Evolutionary conservation across 257 asterid species (phyloP), one percentile per base, ranked within the genome.

Genomic region (Ballota nigra): DNA sequence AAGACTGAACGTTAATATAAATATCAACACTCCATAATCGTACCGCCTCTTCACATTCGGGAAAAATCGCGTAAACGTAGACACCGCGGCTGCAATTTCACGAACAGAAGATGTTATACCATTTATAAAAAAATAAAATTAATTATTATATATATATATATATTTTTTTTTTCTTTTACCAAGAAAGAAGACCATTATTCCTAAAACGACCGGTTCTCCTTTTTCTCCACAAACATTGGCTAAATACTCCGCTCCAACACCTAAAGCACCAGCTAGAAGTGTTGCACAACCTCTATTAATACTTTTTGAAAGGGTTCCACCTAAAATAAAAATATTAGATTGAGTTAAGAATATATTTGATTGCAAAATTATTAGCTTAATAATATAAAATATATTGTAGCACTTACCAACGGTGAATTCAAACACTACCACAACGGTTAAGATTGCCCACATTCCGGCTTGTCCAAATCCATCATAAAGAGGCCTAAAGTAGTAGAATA

Each of bases 381-480:
- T 5, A n/a, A 31, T 12, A 55, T 56, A 8, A 7, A 24, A 20
- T 19, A 52, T 5, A 10, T 9, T 23, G 15, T 53, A 22, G 59
- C n/a, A 69, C 84, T 76, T 60, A 88, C 98, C 97, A 3, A 81
- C 96, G 0, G 90, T 85, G 64, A 78, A 92, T 67, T 92, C 98
- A 5, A 88, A 89, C 0, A 83, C 89, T 2, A 88, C 86, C 7
- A 85, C 90, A 26, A 92, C 97, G 0, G 97, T 92, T 0, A 92
- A 69, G 26, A 90, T 73, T 0, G 95, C 97, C 97, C 95, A 92
- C 85, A 89, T 92, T 66, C 88, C 92, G 0, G 92, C 83, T 22
- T 85, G 86, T 19, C 93, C 96, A 36, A 89, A 87, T 1, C 88
- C 86, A 24, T 83, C 73, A 67, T 88, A 92, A 1, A 89, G 73